These are phyloP conservation scores for Xylaria sp. DNA, from an alignment of 2,329 filamentous ascomycete genomes.

Conservation along the genomic window DNA sequence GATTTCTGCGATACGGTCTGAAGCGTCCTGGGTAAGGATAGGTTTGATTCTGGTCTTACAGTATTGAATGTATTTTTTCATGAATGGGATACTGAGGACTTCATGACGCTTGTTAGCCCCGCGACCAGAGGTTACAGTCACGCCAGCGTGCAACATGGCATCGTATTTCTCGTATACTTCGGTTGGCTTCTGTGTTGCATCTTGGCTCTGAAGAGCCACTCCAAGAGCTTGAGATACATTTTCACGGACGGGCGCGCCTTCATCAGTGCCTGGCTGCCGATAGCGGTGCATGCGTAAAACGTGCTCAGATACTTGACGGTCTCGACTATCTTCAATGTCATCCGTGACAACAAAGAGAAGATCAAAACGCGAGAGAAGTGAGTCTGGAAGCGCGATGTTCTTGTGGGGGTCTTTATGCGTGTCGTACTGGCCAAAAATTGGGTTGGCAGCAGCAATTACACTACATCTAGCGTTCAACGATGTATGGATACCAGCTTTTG, in stretches of 20 bases:
- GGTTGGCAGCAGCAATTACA: slow-evolving; percentile 95
- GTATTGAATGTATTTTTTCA: slow-evolving; percentile 99
- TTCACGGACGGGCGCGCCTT: slow-evolving; percentile 93
- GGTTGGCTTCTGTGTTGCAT: slow-evolving; percentile 77
- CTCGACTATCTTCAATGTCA: slow-evolving; percentile 93
- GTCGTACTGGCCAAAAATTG: slow-evolving; percentile 98
- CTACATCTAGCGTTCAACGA: slow-evolving; percentile 96
- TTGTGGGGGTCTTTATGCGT: slow-evolving; percentile 98
- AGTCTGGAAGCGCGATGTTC: slow-evolving; percentile 97
- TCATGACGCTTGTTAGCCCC: slow-evolving; percentile 81
- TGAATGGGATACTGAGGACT: slow-evolving; percentile 94
- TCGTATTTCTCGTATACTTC: slow-evolving; percentile 98
- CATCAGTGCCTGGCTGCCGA: slow-evolving; percentile 89
- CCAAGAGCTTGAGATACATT: slow-evolving; percentile 84
- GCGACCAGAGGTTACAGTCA: slow-evolving; percentile 78
- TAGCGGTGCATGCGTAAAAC: slow-evolving; percentile 98
- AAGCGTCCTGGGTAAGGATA: slow-evolving; percentile 87
- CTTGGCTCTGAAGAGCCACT: slow-evolving; percentile 83
- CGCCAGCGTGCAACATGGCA: slow-evolving; percentile 92
- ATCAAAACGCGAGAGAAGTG: slow-evolving; percentile 97
- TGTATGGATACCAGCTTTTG: slow-evolving; percentile 97
- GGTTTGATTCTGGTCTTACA: slow-evolving; percentile 93
- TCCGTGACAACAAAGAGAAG: slow-evolving; percentile 97
- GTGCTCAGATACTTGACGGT: slow-evolving; percentile 93
- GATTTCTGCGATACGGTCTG: slow-evolving; percentile 88